Conservation (phyloP, 768 basidiomycete species). For the Leccinum barrowsii region DNA sequence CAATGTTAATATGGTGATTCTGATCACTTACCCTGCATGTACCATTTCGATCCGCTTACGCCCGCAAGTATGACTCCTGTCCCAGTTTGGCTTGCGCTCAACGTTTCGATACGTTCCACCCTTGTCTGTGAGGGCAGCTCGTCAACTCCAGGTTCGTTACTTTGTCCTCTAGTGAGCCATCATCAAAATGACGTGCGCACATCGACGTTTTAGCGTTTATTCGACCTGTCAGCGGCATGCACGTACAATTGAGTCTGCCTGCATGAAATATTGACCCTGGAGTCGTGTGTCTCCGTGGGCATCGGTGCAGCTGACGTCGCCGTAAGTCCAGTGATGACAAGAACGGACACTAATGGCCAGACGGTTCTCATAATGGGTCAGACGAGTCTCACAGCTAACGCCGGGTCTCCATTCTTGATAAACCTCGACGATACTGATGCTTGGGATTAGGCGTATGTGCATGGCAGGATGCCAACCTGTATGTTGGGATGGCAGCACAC, state of each 20-base stretch:
- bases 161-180: slow-evolving; percentile 4
- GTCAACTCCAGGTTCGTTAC: not conserved
- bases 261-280: slow-evolving; percentile 9
- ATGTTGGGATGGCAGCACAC: slow-evolving; percentile 1
- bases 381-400: not conserved
- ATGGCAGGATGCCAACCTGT: not conserved
- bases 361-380: slow-evolving; percentile 4
- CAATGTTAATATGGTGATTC: slow-evolving; percentile 3
- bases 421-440: slow-evolving; percentile 4
- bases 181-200: not conserved
- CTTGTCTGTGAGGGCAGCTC: not conserved
- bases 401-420: not conserved
- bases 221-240: not conserved
- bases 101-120: not conserved
- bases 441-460: slow-evolving; percentile 15
- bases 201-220: slow-evolving; percentile 1
- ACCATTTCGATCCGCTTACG: slow-evolving; percentile 7
- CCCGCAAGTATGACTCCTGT: not conserved
- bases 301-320: slow-evolving; percentile 13
- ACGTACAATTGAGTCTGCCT: slow-evolving; percentile 9
- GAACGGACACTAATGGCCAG: not conserved
- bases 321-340: slow-evolving; percentile 2
- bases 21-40: slow-evolving; percentile 11
- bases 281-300: slow-evolving; percentile 12
- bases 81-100: not conserved